Percentiles rank a stretch among this genome's conserved stretches.
phyloP scores from a whole-genome alignment of 2,329 filamentous ascomycete species.

The Curvularia spicifera region DNA sequence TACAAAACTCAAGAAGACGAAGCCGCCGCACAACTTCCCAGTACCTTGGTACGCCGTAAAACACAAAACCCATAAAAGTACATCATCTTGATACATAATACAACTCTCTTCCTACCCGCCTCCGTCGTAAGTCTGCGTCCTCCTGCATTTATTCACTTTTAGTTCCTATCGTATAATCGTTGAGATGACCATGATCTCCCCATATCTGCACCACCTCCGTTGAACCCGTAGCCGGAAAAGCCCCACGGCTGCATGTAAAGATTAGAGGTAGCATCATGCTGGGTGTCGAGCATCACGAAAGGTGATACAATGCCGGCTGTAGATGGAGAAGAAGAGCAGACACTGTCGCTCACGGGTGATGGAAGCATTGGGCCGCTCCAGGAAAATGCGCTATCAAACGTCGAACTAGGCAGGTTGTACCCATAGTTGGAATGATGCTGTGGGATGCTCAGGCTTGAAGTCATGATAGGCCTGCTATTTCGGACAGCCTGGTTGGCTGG shows the following conservation, averaged over 20 bases:
- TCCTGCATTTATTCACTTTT: neutral
- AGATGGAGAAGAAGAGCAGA: neutral
- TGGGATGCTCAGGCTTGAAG: slow-evolving; percentile 14
- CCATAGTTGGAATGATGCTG: slow-evolving; percentile 36
- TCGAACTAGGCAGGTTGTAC: slow-evolving; percentile 39
- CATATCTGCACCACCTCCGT: neutral
- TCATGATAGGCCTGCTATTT: slow-evolving; percentile 14
- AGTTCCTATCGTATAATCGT: neutral
- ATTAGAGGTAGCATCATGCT: neutral
- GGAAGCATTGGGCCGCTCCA: neutral
- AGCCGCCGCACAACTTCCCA: neutral
- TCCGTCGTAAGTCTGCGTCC: neutral
- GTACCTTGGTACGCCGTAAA: neutral
- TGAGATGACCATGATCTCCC: neutral
- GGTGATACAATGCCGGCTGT: neutral
- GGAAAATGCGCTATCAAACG: slow-evolving; percentile 29
- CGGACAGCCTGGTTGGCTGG: slow-evolving; percentile 18
- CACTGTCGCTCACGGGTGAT: neutral
- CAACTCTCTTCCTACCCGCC: neutral
- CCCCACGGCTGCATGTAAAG: neutral
- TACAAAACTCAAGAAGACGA: neutral
- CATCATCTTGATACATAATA: neutral
- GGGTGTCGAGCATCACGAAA: neutral
- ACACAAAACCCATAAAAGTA: neutral
- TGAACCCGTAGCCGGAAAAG: neutral